Base-by-base conservation (phyloP, 2,329 filamentous ascomycete genomes). In the Penicillium sclerotiorum region DNA sequence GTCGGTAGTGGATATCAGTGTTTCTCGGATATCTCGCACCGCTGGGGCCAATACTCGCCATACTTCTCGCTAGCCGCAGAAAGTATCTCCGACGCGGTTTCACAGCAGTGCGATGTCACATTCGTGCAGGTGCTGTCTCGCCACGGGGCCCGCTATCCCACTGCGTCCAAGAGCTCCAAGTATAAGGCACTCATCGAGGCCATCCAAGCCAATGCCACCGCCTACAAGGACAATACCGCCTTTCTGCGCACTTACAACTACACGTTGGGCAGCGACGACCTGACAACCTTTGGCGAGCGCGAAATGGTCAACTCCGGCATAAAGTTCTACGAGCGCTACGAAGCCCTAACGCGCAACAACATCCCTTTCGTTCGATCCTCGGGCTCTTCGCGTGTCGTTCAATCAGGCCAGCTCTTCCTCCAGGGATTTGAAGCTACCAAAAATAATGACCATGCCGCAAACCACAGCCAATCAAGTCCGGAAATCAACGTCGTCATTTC, bases 1-100 rank as follows among this genome's bases (percentile, higher is more conserved):
- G 69, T 80, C 28, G 64, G 78, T 35, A 56, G 74, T 30, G 86
- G 86, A 50, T 88, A 85, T 67, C 79, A 81, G 55, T 91, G 88
- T 69, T 77, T 78, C 40, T 70, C 80, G 4, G 67, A 80, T 25
- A 79, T 86, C 37, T 83, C 84, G 1, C 87, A 84, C 58, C 80
- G 77, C 47, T 95, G 90, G 90, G 92, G 91, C 48, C 90, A 93
- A 68, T 96, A 96, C 69, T 88, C 90, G 15, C 89, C 91, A 2
- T 95, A 85, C 73, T 96, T 89, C 71, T 80, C 86, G 1, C 86
- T 92, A 0, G 54, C 53, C 1, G 47, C 57, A 4, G 80, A 85
- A 6, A 76, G 82, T 2, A 82, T 90, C 43, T 75, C 83, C 13
- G 60, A 78, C 6, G 75, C 76, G 7, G 73, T 87, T 1, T 91